Conservation (phyloP, 1,139 yeast genomes). For the Taphrina flavorubra region DNA sequence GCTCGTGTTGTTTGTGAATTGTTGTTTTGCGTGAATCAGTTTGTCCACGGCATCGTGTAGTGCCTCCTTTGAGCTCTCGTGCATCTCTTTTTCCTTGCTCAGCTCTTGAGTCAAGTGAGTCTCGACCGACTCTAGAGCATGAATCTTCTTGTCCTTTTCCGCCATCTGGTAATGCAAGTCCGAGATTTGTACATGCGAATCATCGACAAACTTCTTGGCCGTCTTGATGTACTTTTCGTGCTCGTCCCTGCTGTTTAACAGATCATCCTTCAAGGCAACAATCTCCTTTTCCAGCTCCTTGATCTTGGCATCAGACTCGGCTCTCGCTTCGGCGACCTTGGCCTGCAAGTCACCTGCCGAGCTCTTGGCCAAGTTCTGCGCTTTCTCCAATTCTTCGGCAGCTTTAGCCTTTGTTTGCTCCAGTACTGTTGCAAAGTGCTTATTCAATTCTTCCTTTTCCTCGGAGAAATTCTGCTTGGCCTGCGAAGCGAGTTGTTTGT, state of each 20-base stretch:
- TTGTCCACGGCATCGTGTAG: slow-evolving; percentile 36
- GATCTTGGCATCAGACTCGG: not conserved
- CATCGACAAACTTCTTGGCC: slow-evolving; percentile 25
- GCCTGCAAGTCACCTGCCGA: slow-evolving; percentile 8
- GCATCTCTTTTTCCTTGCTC: slow-evolving; percentile 34
- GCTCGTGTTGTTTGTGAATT: slow-evolving; percentile 1
- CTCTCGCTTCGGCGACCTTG: slow-evolving; percentile 9
- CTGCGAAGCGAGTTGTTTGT: slow-evolving; percentile 15
- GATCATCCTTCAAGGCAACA: slow-evolving; percentile 8
- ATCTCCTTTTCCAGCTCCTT: slow-evolving; percentile 11
- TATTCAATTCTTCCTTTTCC: slow-evolving; percentile 34
- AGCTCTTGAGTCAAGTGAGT: slow-evolving; percentile 18
- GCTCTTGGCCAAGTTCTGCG: not conserved
- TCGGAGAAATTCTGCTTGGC: slow-evolving; percentile 28
- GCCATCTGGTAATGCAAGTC: slow-evolving; percentile 33
- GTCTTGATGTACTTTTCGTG: not conserved
- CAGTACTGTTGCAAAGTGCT: slow-evolving; percentile 13
- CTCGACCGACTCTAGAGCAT: slow-evolving; percentile 20
- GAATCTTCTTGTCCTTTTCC: slow-evolving; percentile 30
- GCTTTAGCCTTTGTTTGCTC: slow-evolving; percentile 14
- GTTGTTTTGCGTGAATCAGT: slow-evolving; percentile 17
- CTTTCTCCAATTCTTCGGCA: slow-evolving; percentile 8
- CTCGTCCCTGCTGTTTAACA: slow-evolving; percentile 9
- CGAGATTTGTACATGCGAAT: slow-evolving; percentile 22
- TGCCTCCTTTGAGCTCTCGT: slow-evolving; percentile 27